phyloP scores from a whole-genome alignment of 108 stramenopile genomes.

The Nannochloropsis salina region DNA sequence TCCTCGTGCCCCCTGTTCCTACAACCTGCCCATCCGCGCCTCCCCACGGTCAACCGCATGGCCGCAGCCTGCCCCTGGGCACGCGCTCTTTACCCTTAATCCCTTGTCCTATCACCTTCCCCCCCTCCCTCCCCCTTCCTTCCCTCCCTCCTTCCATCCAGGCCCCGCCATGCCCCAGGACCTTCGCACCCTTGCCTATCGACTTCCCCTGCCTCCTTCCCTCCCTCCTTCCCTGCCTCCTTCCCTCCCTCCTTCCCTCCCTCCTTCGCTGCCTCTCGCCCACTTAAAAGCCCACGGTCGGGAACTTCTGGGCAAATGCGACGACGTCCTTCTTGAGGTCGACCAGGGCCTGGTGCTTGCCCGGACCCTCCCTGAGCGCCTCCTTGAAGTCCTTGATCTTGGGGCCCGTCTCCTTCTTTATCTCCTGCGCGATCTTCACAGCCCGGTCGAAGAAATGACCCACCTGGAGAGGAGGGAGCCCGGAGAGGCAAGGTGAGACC shows the following conservation, averaged over 20 bases:
- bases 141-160: no score
- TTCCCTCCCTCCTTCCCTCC: neutral
- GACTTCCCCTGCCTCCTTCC: neutral
- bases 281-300: conserved; percentile 87
- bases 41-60: no score
- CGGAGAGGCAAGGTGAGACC: neutral
- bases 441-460: conserved; percentile 92
- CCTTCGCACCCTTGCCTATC: neutral
- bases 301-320: conserved; percentile 84
- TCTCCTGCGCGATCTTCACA: conserved; percentile 74
- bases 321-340: conserved; percentile 79
- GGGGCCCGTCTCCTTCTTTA: conserved; percentile 64
- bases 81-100: no score
- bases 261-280: neutral
- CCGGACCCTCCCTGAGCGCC: conserved; percentile 45
- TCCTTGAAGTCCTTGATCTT: conserved; percentile 77
- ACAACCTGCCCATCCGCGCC: no score
- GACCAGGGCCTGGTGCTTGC: conserved; percentile 57
- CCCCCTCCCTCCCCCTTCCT: no score
- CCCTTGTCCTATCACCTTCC: no score
- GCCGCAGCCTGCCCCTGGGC: no score
- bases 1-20: no score
- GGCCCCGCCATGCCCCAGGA: no score
- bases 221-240: neutral
- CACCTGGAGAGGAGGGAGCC: conserved; percentile 52